phyloP scores from a whole-genome alignment of 139 green algal genomes.

The Zygnema circumcarinatum region DNA sequence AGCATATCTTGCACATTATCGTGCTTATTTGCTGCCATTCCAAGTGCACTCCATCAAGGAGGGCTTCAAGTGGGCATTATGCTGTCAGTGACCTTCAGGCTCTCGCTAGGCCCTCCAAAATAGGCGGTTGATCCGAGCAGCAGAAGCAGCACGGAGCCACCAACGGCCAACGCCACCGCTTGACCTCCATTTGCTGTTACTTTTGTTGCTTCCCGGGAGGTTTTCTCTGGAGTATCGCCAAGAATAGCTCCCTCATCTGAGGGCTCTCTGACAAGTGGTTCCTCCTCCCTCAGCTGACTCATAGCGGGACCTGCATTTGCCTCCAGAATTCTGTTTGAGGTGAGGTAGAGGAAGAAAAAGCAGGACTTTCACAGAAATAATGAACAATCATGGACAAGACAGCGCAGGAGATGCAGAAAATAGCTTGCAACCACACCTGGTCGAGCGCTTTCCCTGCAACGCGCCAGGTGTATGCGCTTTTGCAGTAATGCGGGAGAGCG shows the following conservation, averaged over 20 bases:
- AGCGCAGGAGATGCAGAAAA: no score
- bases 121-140: not conserved
- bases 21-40: not conserved
- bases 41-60: not conserved
- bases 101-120: not conserved
- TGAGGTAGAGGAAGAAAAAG: no score
- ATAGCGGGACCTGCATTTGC: not conserved
- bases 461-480: no score
- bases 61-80: no score
- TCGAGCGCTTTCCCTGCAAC: no score
- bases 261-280: not conserved
- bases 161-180: not conserved
- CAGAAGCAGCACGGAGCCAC: not conserved
- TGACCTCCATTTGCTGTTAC: not conserved
- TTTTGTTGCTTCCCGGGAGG: no score
- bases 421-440: no score
- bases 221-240: not conserved
- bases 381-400: no score
- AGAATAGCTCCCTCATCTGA: not conserved
- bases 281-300: not conserved
- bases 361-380: no score
- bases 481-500: no score
- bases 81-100: not conserved
- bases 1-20: not conserved
- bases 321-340: no score